A percentile compares a stretch with the other conserved stretches of the same genome.
These are phyloP conservation scores for Venustampulla echinocandica DNA, from an alignment of 495 filamentous ascomycete species.

Conservation along the genomic window DNA sequence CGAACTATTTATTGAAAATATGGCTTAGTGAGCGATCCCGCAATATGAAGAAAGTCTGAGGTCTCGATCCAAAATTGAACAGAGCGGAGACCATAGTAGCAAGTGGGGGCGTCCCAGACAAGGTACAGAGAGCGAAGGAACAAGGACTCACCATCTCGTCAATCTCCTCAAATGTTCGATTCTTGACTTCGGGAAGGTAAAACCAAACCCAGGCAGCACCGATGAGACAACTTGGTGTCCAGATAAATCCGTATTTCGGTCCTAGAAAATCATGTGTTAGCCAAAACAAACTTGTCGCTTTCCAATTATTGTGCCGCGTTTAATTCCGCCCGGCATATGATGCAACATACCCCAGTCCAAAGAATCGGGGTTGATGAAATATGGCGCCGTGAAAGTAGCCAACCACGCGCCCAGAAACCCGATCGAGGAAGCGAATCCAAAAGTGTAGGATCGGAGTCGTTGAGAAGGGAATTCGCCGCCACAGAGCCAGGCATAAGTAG, in stretches of 20 bases:
- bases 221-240: conserved; percentile 31
- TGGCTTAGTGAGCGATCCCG: too few species aligned
- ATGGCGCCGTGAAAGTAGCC: conserved; percentile 49
- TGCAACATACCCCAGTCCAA: conserved; percentile 38
- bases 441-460: conserved; percentile 46
- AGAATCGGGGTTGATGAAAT: conserved; percentile 51
- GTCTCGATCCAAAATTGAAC: too few species aligned
- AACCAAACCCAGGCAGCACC: conserved; percentile 46
- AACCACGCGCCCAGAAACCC: conserved; percentile 49
- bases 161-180: conserved; percentile 59
- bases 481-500: conserved; percentile 53
- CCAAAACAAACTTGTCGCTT: too few species aligned
- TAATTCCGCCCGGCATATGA: too few species aligned
- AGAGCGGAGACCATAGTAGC: too few species aligned
- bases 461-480: conserved; percentile 51
- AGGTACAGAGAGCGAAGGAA: too few species aligned
- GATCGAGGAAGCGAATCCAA: conserved; percentile 44
- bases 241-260: conserved; percentile 37
- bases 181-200: conserved; percentile 63
- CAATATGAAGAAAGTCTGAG: too few species aligned
- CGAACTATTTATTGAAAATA: too few species aligned
- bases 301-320: too few species aligned
- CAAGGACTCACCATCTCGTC: too few species aligned
- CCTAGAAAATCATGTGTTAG: too few species aligned
- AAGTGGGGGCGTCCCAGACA: too few species aligned